A percentile compares a stretch with the other conserved stretches of the same genome.
phyloP scores from a whole-genome alignment of 805 yeast genomes.

The Blastobotrys americana region DNA sequence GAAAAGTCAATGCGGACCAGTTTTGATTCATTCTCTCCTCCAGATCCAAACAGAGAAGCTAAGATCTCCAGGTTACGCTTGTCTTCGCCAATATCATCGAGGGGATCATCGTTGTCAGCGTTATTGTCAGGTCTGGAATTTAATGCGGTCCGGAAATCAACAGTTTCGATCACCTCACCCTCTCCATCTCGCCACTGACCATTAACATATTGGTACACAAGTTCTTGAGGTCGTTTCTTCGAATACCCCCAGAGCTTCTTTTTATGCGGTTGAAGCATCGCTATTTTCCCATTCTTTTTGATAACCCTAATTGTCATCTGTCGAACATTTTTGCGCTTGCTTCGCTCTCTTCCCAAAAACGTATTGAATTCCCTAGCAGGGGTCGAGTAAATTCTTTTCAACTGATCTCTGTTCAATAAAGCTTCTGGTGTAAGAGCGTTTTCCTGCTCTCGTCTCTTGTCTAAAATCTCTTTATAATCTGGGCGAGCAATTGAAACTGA shows the following conservation, averaged over 20 bases:
- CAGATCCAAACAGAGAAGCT: slow-evolving; percentile 38
- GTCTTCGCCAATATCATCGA: slow-evolving; percentile 33
- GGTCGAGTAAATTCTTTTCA: slow-evolving; percentile 30
- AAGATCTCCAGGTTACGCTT: slow-evolving; percentile 42
- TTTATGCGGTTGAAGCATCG: slow-evolving; percentile 54
- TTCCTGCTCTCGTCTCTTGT: slow-evolving; percentile 32
- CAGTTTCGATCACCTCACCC: slow-evolving; percentile 68
- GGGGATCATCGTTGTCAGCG: slow-evolving; percentile 32
- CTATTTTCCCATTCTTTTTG: slow-evolving; percentile 43
- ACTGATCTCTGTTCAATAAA: slow-evolving; percentile 21
- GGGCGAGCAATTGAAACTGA: slow-evolving; percentile 58
- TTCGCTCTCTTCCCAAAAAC: slow-evolving; percentile 56
- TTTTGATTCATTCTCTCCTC: slow-evolving; percentile 30
- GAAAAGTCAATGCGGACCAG: slow-evolving; percentile 2
- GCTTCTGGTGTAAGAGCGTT: slow-evolving; percentile 32
- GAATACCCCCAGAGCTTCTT: slow-evolving; percentile 89
- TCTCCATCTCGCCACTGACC: slow-evolving; percentile 76
- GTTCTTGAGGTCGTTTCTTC: slow-evolving; percentile 53
- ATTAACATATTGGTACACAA: slow-evolving; percentile 54
- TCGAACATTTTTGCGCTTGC: slow-evolving; percentile 45
- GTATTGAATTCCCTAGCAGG: slow-evolving; percentile 30
- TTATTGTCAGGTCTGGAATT: too few relatives aligned
- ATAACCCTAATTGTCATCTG: slow-evolving; percentile 55
- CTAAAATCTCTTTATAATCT: slow-evolving; percentile 41
- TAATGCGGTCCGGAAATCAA: slow-evolving; percentile 25